Conservation (phyloP, 2,329 filamentous ascomycete genomes). For the Rhynchosporium graminicola region DNA sequence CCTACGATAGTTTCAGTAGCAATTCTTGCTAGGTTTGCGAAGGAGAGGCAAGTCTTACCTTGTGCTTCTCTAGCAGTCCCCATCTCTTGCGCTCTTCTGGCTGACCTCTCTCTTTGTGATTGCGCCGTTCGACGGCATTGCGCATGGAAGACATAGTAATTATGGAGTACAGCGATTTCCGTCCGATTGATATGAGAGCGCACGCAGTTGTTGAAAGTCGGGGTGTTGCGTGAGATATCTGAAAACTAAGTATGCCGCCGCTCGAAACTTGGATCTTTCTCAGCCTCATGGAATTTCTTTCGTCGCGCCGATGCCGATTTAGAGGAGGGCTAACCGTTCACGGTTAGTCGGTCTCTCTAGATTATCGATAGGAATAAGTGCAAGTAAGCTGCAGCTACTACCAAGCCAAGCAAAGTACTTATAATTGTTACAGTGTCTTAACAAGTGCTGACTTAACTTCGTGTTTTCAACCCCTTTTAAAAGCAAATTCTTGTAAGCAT, state of each 20-base stretch:
- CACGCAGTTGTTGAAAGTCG: not conserved
- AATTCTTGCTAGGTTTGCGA: not conserved
- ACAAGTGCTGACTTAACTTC: too few relatives aligned
- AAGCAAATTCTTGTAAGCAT: too few relatives aligned
- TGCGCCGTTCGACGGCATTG: conserved; percentile 73
- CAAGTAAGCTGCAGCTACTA: too few relatives aligned
- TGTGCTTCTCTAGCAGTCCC: conserved; percentile 94
- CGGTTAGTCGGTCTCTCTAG: too few relatives aligned
- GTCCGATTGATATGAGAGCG: not conserved
- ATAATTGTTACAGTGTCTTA: too few relatives aligned
- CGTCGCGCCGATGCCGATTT: too few relatives aligned
- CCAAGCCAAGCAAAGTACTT: too few relatives aligned
- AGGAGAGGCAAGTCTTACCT: conserved; percentile 51
- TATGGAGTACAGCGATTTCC: not conserved
- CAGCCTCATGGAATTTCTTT: conserved; percentile 15
- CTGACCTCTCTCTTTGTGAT: conserved; percentile 89
- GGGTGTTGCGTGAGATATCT: conserved; percentile 11
- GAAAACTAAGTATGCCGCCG: conserved; percentile 2
- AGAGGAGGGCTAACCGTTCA: too few relatives aligned
- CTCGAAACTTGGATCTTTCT: conserved; percentile 9
- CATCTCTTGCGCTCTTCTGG: conserved; percentile 80
- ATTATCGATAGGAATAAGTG: too few relatives aligned
- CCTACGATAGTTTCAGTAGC: conserved; percentile 43
- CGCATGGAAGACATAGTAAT: conserved; percentile 58
- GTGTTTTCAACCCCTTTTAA: too few relatives aligned